Evolutionary conservation across 2,329 filamentous ascomycete species (phyloP), one percentile per base, ranked within the genome.

Genomic region (Sarocladiaceae sp.): DNA sequence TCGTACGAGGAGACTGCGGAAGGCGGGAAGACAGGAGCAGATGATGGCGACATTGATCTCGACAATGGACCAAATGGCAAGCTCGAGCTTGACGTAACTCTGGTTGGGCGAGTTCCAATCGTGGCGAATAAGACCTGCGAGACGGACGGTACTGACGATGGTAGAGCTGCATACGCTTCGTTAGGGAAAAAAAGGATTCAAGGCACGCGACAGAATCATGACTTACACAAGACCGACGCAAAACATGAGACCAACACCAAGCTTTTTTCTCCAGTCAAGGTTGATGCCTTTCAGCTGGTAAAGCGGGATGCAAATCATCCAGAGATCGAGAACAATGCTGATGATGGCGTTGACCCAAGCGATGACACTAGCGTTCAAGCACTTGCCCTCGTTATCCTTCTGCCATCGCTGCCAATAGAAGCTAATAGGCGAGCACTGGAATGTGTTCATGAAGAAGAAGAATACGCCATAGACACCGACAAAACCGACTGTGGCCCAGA

Each of bases 351-450:
- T 75, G 29, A 73, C 68, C 74, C 76, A 82, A 0, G 66, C 72
- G 2, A 81, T 66, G 1, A 66, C 64, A 53, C 78, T 79, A 54
- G 76, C 63, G 52, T 78, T 67, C 20, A 77, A 59, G 55, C 82
- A 84, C 1, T 55, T 63, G 0, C 80, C 80, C 0, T 61, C 4
- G 33, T 73, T 67, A 50, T 72, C 63, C n/a, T 26, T n/a, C 22
- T 33, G 15, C 78, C 79, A 84, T 15, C 64, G 65, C 0, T 63
- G 67, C 82, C 82, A 85, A 59, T 74, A 78, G 53, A 71, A 75
- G 13, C 61, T 62, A 18, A 83, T 65, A 0, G 80, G 80, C 2
- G 57, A 61, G 60, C 79, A 83, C 55, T 80, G 74, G 33, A 81
- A 76, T 12, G 78, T 58, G 13, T 66, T 71, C 11, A 70, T 60